phyloP scores from a whole-genome alignment of 352 stramenopile genomes.

The Globisporangium megalacanthum region DNA sequence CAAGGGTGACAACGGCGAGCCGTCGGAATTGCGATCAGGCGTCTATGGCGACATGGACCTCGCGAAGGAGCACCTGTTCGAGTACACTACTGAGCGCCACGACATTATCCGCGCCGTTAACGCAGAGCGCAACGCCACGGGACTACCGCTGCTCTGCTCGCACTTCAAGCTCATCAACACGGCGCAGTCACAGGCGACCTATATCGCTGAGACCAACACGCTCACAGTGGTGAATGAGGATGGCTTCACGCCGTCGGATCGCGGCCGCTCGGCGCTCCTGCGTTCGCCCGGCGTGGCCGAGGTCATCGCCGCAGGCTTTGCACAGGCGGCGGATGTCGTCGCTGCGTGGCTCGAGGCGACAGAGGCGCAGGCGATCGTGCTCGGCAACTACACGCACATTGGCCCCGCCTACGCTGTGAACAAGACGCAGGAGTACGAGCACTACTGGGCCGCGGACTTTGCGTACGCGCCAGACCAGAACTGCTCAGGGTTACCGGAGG shows the following conservation, averaged over 20 bases:
- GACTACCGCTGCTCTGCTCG: conserved; percentile 6
- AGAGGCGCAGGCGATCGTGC: conserved; percentile 11
- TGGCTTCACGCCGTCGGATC: conserved; percentile 16
- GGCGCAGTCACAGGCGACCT: conserved; percentile 18
- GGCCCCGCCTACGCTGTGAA: conserved; percentile 22
- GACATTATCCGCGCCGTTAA: background rate
- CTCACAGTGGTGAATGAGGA: conserved; percentile 14
- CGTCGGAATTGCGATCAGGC: background rate
- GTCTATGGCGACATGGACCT: background rate
- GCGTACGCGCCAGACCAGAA: background rate
- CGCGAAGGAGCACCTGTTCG: conserved; percentile 1
- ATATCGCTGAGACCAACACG: conserved; percentile 17
- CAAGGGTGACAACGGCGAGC: background rate
- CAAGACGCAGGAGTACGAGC: conserved; percentile 16
- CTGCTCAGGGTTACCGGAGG: background rate
- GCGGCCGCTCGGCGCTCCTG: conserved; percentile 18
- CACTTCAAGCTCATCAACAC: conserved; percentile 21
- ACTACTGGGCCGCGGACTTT: conserved; percentile 27
- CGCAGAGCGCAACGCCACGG: background rate
- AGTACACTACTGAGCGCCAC: background rate
- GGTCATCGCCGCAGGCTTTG: conserved; percentile 23
- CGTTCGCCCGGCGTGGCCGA: conserved; percentile 27
- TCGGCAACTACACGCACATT: conserved; percentile 27
- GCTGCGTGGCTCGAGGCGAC: conserved; percentile 19
- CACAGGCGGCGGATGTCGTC: conserved; percentile 12